Conservation (phyloP, 1,284 basidiomycete genomes). For the Trichosporon ovoides region DNA sequence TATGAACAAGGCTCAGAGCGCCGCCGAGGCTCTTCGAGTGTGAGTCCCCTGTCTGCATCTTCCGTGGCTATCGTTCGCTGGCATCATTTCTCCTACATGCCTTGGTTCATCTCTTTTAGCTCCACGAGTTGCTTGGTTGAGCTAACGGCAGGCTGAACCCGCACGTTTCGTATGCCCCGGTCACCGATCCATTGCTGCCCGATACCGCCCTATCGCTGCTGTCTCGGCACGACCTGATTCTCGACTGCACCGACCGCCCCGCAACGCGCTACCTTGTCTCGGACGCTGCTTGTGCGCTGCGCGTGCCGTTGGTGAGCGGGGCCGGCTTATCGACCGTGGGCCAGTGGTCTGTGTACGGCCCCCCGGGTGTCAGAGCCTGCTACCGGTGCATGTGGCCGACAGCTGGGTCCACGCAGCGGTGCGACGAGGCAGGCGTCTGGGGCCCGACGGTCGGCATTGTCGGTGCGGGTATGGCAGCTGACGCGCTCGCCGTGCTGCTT, state of each 20-base stretch:
- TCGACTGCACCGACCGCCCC: constrained; percentile 95
- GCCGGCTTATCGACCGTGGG: constrained; percentile 90
- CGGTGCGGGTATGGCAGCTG: constrained; percentile 84
- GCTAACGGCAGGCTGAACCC: constrained; percentile 62
- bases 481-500: constrained; percentile 75
- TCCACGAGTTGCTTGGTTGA: neutral
- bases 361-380: constrained; percentile 63
- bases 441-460: constrained; percentile 87
- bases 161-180: constrained; percentile 55
- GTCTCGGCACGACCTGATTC: constrained; percentile 63
- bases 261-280: constrained; percentile 88
- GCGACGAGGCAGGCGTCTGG: constrained; percentile 86
- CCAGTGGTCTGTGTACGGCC: constrained; percentile 71
- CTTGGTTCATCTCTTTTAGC: neutral
- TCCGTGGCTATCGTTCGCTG: too few relatives aligned
- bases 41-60: constrained; percentile 39
- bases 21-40: constrained; percentile 62
- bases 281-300: constrained; percentile 72
- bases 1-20: constrained; percentile 75
- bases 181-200: constrained; percentile 56
- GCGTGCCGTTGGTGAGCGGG: constrained; percentile 79
- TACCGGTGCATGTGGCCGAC: constrained; percentile 90
- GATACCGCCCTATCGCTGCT: constrained; percentile 62
- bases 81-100: neutral
- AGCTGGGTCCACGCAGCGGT: constrained; percentile 56